phyloP scores from a whole-genome alignment of 176 grass and related monocot species.

The Puya raimondii region DNA sequence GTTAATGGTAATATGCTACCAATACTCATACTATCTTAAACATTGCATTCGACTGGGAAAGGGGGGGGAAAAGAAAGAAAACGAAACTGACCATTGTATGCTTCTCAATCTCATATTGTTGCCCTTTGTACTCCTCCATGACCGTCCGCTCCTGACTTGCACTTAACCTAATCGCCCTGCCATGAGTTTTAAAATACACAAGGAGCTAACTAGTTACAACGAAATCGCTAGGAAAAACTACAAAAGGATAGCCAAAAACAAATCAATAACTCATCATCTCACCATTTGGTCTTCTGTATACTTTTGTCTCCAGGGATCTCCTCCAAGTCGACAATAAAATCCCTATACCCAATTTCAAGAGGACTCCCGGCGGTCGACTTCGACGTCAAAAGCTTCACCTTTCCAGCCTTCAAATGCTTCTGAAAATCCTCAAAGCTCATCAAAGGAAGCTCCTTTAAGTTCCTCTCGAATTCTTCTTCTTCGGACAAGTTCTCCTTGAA shows the following conservation, averaged over 20 bases:
- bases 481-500: constrained; percentile 23
- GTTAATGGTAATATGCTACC: not conserved
- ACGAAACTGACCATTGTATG: constrained; percentile 14
- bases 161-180: constrained; percentile 21
- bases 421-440: constrained; percentile 27
- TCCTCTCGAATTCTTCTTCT: constrained; percentile 22
- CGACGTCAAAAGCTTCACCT: constrained; percentile 20
- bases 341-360: constrained; percentile 11
- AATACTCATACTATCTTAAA: too few species aligned
- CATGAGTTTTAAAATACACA: not conserved
- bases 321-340: constrained; percentile 34
- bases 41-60: too few species aligned
- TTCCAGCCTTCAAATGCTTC: constrained; percentile 24
- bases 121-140: constrained; percentile 26
- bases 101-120: constrained; percentile 30
- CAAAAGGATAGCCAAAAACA: not conserved
- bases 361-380: constrained; percentile 1
- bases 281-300: constrained; percentile 33
- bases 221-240: not conserved
- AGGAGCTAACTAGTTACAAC: not conserved
- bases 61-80: not conserved
- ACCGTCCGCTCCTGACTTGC: constrained; percentile 12
- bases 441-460: constrained; percentile 16
- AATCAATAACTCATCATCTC: not conserved
- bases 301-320: constrained; percentile 28